phyloP scores from a whole-genome alignment of 768 basidiomycete species.

The Lactarius deliciosus region DNA sequence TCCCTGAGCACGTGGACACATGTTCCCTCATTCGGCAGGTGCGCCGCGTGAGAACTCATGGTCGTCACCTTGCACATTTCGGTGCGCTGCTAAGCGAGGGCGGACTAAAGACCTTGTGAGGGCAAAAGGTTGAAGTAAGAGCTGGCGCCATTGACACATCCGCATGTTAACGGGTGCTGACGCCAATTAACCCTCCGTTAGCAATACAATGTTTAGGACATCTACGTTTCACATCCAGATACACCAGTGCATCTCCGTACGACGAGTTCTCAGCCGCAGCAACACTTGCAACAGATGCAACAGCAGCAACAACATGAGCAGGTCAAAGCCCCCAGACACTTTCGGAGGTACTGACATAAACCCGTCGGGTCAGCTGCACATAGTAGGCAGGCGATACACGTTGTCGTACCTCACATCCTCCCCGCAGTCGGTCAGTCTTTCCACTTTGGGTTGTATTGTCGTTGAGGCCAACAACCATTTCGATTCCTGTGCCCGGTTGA shows the following conservation, averaged over 20 bases:
- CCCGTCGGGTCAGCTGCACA: too few species aligned
- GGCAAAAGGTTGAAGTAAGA: too few species aligned
- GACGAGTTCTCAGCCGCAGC: constrained; percentile 2
- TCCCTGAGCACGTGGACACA: constrained; percentile 60
- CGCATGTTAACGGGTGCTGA: too few species aligned
- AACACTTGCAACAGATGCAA: not conserved
- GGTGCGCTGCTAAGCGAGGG: constrained; percentile 63
- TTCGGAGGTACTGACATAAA: too few species aligned
- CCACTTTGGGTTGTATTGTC: too few species aligned
- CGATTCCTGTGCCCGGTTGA: too few species aligned
- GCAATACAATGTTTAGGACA: too few species aligned
- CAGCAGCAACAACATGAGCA: constrained; percentile 13
- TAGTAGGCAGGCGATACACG: too few species aligned
- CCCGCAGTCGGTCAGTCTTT: not conserved
- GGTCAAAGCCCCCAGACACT: too few species aligned
- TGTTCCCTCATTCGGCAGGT: constrained; percentile 56
- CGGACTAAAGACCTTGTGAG: constrained; percentile 46
- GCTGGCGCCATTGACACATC: too few species aligned
- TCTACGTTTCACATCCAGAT: not conserved
- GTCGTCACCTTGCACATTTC: constrained; percentile 77
- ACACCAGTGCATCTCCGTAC: not conserved
- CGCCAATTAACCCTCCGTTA: too few species aligned
- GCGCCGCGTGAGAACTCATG: constrained; percentile 60
- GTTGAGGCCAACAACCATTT: not conserved
- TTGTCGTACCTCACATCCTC: not conserved